These are phyloP conservation scores for Skeletonema marinoi DNA, from an alignment of 108 stramenopile genomes.

Conservation along the genomic window DNA sequence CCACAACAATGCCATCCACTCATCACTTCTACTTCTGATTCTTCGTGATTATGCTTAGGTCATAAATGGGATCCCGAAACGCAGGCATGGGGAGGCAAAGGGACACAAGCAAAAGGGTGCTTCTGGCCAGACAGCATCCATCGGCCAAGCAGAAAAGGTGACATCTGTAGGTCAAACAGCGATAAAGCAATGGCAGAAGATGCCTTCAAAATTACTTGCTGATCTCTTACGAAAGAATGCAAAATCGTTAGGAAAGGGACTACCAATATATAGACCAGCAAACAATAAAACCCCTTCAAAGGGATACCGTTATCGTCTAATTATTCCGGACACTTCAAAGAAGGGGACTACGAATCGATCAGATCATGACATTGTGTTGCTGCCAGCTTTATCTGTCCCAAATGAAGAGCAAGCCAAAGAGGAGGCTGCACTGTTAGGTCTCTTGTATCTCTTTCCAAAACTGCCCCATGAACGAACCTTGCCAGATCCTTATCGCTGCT, in stretches of 20 bases:
- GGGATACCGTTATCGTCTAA: conserved; percentile 54
- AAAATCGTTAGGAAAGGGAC: conserved; percentile 40
- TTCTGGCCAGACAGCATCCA: conserved; percentile 60
- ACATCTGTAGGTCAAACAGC: conserved; percentile 71
- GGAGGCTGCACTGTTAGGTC: conserved; percentile 86
- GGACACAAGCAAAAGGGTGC: conserved; percentile 88
- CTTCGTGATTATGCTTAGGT: conserved; percentile 12
- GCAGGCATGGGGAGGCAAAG: conserved; percentile 87
- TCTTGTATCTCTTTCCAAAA: conserved; percentile 75
- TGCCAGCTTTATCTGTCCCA: conserved; percentile 58
- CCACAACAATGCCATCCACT: neutral
- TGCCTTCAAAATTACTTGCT: conserved; percentile 75
- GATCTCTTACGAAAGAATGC: conserved; percentile 74
- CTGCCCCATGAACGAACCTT: conserved; percentile 91
- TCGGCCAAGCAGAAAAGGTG: conserved; percentile 56
- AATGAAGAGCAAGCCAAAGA: conserved; percentile 88
- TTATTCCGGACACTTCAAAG: conserved; percentile 83
- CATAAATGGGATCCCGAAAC: conserved; percentile 83
- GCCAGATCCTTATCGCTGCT: conserved; percentile 90
- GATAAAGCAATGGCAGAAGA: conserved; percentile 86
- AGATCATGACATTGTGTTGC: conserved; percentile 78
- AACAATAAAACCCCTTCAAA: neutral
- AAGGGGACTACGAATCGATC: conserved; percentile 25
- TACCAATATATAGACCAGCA: conserved; percentile 58
- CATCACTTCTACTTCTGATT: neutral